Percentiles rank a stretch among this genome's conserved stretches.
phyloP scores from a whole-genome alignment of 352 stramenopile species.

The Phytophthora megakarya region DNA sequence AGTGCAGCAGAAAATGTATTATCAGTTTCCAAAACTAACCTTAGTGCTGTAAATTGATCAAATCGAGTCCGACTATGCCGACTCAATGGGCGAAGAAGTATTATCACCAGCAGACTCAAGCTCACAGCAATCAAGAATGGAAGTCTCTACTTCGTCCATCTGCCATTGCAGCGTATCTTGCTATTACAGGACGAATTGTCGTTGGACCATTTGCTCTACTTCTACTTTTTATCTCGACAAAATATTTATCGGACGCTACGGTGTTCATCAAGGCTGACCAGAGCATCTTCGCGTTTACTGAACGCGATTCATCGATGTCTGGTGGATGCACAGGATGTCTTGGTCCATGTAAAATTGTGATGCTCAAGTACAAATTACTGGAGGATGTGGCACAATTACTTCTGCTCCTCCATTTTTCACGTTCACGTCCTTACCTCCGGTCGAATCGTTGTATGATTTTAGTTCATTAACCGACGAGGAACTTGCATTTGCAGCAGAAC shows the following conservation, averaged over 20 bases:
- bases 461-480: slow-evolving; percentile 25
- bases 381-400: slow-evolving; percentile 13
- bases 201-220: slow-evolving; percentile 12
- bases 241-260: slow-evolving; percentile 20
- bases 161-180: slow-evolving; percentile 11
- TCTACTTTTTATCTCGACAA: slow-evolving; percentile 10
- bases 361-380: slow-evolving; percentile 29
- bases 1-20: no score
- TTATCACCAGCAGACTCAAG: slow-evolving; percentile 11
- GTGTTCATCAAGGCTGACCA: slow-evolving; percentile 26
- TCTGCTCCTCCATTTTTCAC: slow-evolving; percentile 20
- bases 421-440: slow-evolving; percentile 13
- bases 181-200: slow-evolving; percentile 14
- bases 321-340: slow-evolving; percentile 23
- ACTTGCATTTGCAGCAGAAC: slow-evolving; percentile 12
- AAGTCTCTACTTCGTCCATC: slow-evolving; percentile 2
- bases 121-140: slow-evolving; percentile 3
- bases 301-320: slow-evolving; percentile 25
- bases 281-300: slow-evolving; percentile 28
- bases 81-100: slow-evolving; percentile 7
- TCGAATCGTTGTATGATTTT: slow-evolving; percentile 20
- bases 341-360: slow-evolving; percentile 21
- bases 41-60: no score
- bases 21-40: no score
- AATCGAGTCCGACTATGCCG: neutral